A percentile compares a stretch with the other conserved stretches of the same genome.
Conservation (phyloP, 345 rosid genomes). For the Ceriops zippeliana region DNA sequence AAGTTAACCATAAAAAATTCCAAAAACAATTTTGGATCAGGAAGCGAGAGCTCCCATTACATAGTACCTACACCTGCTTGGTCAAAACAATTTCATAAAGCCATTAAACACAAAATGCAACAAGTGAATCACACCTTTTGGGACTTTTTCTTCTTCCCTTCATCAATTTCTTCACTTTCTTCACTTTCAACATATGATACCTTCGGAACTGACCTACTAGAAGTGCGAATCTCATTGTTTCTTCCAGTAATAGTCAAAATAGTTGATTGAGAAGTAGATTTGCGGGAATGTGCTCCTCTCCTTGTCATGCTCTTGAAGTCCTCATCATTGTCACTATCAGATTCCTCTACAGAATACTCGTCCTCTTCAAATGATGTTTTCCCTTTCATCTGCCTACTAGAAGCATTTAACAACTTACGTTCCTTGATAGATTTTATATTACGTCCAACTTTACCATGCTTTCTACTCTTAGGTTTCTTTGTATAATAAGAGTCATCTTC, state of each 20-base stretch:
- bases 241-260: constrained; percentile 39
- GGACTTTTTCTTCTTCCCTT: constrained; percentile 64
- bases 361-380: constrained; percentile 68
- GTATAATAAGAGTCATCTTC: constrained; percentile 64
- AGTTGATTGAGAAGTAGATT: constrained; percentile 54
- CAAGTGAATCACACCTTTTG: constrained; percentile 56
- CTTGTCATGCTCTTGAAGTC: constrained; percentile 56
- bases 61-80: neutral
- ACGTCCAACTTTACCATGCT: constrained; percentile 50
- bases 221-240: constrained; percentile 77
- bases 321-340: constrained; percentile 56
- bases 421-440: constrained; percentile 48
- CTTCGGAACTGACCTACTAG: constrained; percentile 85
- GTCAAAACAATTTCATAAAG: neutral
- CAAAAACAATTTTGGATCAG: neutral
- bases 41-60: neutral
- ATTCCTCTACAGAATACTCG: constrained; percentile 64
- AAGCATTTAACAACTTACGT: constrained; percentile 38
- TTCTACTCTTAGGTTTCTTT: constrained; percentile 62
- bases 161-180: constrained; percentile 92
- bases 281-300: constrained; percentile 58
- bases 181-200: constrained; percentile 99
- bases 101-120: neutral
- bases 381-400: constrained; percentile 54
- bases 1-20: constrained; percentile 3